phyloP scores from a whole-genome alignment of 2,329 filamentous ascomycete genomes.

The Epichloe coenophiala region DNA sequence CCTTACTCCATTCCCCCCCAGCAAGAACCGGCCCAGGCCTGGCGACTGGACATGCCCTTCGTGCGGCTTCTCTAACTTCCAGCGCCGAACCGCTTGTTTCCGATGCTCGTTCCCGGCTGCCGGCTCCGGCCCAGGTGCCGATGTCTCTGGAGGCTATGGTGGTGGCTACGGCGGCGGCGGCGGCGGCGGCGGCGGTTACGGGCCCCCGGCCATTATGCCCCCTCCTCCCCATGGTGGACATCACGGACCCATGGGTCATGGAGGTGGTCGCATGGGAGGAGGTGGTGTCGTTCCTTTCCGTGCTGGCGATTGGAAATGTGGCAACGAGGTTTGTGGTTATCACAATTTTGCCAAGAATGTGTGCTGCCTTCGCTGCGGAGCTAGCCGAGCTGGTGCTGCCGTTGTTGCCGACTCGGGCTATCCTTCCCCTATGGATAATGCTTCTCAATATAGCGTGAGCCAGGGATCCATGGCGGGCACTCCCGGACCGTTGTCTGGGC shows the following conservation, averaged over 20 bases:
- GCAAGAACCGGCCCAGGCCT: conserved; percentile 92
- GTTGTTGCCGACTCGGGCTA: conserved; percentile 91
- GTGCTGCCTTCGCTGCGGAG: conserved; percentile 90
- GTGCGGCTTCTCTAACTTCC: conserved; percentile 98
- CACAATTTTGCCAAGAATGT: conserved; percentile 99
- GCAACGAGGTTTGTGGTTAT: conserved; percentile 91
- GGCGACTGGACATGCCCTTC: conserved; percentile 99
- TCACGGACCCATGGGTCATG: conserved; percentile 40
- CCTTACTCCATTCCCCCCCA: conserved; percentile 90
- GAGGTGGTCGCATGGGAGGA: conserved; percentile 61
- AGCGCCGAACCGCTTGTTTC: conserved; percentile 96
- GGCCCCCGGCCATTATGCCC: conserved; percentile 72
- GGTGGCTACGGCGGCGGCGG: conserved; percentile 44
- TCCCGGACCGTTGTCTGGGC: conserved; percentile 64
- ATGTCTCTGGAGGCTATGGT: conserved; percentile 44
- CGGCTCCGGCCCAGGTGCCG: conserved; percentile 58
- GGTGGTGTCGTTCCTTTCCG: conserved; percentile 89
- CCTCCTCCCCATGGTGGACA: conserved; percentile 63
- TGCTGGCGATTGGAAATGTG: conserved; percentile 97
- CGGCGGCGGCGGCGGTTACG: conserved; percentile 48
- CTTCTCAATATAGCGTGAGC: conserved; percentile 72
- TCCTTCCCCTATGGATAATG: conserved; percentile 77
- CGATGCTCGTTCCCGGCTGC: conserved; percentile 98
- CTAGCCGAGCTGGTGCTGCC: conserved; percentile 82
- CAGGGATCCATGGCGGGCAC: conserved; percentile 78